Conservation (phyloP, 495 filamentous ascomycete genomes). For the Hypoxylon trugodes region DNA sequence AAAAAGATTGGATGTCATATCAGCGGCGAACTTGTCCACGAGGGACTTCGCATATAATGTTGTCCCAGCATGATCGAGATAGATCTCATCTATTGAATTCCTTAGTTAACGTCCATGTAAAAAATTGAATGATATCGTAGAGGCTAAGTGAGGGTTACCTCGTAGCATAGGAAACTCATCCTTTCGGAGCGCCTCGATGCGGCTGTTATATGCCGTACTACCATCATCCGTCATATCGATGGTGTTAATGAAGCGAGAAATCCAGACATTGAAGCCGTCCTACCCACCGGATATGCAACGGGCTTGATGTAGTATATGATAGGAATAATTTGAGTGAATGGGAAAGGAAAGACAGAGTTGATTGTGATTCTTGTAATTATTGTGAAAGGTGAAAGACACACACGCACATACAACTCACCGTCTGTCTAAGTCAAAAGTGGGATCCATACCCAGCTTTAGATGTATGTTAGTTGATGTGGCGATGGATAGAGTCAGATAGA, state of each 20-base stretch:
- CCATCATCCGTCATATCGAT: conserved; percentile 41
- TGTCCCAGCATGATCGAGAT: conserved; percentile 93
- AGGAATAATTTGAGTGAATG: too few species aligned
- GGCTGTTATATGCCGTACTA: conserved; percentile 64
- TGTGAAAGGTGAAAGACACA: too few species aligned
- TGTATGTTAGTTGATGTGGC: conserved; percentile 37
- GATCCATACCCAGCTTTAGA: conserved; percentile 5
- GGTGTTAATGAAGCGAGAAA: conserved; percentile 6
- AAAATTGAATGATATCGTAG: too few species aligned
- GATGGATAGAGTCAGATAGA: conserved; percentile 17
- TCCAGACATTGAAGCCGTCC: conserved; percentile 30
- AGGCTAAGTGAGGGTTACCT: conserved; percentile 59
- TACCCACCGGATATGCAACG: conserved; percentile 14
- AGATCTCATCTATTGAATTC: conserved; percentile 70
- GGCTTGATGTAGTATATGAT: too few species aligned
- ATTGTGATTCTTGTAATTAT: too few species aligned
- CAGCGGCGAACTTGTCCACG: conserved; percentile 76
- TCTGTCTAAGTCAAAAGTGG: conserved; percentile 26
- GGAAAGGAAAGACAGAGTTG: too few species aligned
- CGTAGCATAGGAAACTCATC: conserved; percentile 86
- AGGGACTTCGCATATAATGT: conserved; percentile 83
- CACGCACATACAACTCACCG: conserved; percentile 12
- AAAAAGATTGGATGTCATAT: conserved; percentile 81
- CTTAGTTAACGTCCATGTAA: conserved; percentile 20
- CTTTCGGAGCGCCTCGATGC: conserved; percentile 73